A percentile compares a stretch with the other conserved stretches of the same genome.
Evolutionary conservation across 331 rosid genomes (phyloP).

Genomic region (Dryas integrifolia): DNA sequence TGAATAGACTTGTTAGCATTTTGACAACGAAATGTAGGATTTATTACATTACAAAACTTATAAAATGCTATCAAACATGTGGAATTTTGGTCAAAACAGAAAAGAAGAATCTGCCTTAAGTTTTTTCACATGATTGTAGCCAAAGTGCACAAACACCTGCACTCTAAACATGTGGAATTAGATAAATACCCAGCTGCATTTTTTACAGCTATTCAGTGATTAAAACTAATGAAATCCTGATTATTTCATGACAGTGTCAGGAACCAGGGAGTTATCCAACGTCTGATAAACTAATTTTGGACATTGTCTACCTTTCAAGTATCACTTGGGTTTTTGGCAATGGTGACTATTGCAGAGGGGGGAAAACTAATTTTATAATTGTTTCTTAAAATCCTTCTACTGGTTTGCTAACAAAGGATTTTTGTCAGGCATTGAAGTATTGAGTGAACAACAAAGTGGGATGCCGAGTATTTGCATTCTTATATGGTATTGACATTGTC

Average conservation of each 20-base stretch:
- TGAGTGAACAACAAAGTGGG: not conserved
- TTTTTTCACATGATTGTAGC: not conserved
- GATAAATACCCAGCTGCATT: too few relatives aligned
- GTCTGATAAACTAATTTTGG: not conserved
- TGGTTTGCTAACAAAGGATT: not conserved
- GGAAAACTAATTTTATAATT: not conserved
- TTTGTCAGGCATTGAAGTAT: constrained; percentile 8
- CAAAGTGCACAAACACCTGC: not conserved
- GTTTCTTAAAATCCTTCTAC: not conserved
- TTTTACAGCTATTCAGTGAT: too few relatives aligned
- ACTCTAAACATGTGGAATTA: not conserved
- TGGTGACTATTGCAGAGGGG: not conserved
- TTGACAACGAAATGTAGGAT: too few relatives aligned
- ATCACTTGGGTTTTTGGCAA: not conserved
- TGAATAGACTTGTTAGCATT: too few relatives aligned
- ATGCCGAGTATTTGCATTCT: too few relatives aligned
- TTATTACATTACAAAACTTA: too few relatives aligned
- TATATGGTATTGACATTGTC: not conserved
- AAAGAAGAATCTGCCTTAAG: not conserved
- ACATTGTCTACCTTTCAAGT: not conserved
- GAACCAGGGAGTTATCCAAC: too few relatives aligned
- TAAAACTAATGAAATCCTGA: too few relatives aligned
- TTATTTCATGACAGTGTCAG: too few relatives aligned
- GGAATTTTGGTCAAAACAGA: too few relatives aligned
- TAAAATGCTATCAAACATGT: too few relatives aligned